Evolutionary conservation across 192 early-diverging fungal species (phyloP).

Genomic region (Pilobolus umbonatus): DNA sequence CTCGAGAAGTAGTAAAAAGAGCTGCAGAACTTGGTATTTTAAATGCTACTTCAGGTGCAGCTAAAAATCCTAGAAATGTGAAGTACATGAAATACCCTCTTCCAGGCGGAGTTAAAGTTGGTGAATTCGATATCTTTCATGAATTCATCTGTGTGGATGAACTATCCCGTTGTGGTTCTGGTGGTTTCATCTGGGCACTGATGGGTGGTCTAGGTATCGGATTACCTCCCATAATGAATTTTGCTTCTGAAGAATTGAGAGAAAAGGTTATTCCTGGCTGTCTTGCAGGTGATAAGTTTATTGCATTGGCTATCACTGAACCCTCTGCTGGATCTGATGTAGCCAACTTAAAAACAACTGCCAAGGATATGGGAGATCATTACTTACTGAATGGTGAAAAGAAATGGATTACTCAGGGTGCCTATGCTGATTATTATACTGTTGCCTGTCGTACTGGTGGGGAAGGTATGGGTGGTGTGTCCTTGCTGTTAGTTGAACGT

Average conservation of each 20-base stretch:
- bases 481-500: constrained; percentile 85
- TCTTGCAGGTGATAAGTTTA: constrained; percentile 65
- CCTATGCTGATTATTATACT: constrained; percentile 91
- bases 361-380: constrained; percentile 68
- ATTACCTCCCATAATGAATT: constrained; percentile 69
- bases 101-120: constrained; percentile 44
- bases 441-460: constrained; percentile 72
- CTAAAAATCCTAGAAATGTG: constrained; percentile 24
- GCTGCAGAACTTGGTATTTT: constrained; percentile 68
- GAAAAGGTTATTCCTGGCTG: constrained; percentile 55
- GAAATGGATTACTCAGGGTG: constrained; percentile 99
- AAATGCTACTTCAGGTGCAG: constrained; percentile 53
- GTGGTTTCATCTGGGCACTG: constrained; percentile 77
- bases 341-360: constrained; percentile 64
- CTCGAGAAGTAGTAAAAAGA: constrained; percentile 60
- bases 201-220: constrained; percentile 51
- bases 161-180: constrained; percentile 72
- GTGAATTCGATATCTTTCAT: constrained; percentile 68
- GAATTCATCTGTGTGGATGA: constrained; percentile 78
- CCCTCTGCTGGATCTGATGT: constrained; percentile 76
- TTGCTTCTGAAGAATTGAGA: constrained; percentile 64
- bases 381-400: constrained; percentile 84
- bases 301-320: constrained; percentile 77
- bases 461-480: constrained; percentile 81
- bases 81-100: constrained; percentile 28